Evolutionary conservation across 2,329 filamentous ascomycete species (phyloP).

Genomic region (Sporothrix humicola): DNA sequence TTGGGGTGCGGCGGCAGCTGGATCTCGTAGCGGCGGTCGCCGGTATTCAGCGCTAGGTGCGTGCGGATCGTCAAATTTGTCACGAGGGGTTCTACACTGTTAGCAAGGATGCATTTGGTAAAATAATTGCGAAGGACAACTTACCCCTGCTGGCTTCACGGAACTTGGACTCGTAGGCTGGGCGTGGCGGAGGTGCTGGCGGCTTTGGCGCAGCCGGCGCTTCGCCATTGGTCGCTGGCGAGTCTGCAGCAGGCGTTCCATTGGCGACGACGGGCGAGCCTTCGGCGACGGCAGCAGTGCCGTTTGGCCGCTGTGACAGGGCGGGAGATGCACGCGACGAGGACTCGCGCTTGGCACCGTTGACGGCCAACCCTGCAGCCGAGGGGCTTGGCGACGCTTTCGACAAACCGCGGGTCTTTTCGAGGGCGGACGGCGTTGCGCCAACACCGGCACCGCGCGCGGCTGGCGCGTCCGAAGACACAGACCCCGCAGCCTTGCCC

Average conservation of each 20-base stretch:
- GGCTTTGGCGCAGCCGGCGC: slow-evolving; percentile 38
- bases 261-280: slow-evolving; percentile 36
- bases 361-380: slow-evolving; percentile 40
- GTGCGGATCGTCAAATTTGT: slow-evolving; percentile 69
- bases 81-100: slow-evolving; percentile 64
- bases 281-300: slow-evolving; percentile 33
- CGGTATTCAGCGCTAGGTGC: slow-evolving; percentile 67
- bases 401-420: slow-evolving; percentile 51
- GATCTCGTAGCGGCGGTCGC: slow-evolving; percentile 66
- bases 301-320: slow-evolving; percentile 43
- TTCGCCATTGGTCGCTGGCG: slow-evolving; percentile 15
- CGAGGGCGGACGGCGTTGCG: slow-evolving; percentile 42
- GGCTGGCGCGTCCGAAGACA: slow-evolving; percentile 43
- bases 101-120: slow-evolving; percentile 41
- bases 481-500: slow-evolving; percentile 48
- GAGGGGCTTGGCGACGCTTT: slow-evolving; percentile 57
- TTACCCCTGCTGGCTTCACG: slow-evolving; percentile 54
- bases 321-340: slow-evolving; percentile 44
- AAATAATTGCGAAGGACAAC: slow-evolving; percentile 27
- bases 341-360: slow-evolving; percentile 47
- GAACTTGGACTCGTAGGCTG: slow-evolving; percentile 45
- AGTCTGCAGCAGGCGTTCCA: slow-evolving; percentile 39
- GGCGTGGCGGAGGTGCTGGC: slow-evolving; percentile 46
- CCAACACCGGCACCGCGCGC: slow-evolving; percentile 37
- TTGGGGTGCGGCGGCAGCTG: slow-evolving; percentile 69